These are phyloP conservation scores for Penicillium herquei DNA, from an alignment of 495 filamentous ascomycete genomes.

Conservation along the genomic window DNA sequence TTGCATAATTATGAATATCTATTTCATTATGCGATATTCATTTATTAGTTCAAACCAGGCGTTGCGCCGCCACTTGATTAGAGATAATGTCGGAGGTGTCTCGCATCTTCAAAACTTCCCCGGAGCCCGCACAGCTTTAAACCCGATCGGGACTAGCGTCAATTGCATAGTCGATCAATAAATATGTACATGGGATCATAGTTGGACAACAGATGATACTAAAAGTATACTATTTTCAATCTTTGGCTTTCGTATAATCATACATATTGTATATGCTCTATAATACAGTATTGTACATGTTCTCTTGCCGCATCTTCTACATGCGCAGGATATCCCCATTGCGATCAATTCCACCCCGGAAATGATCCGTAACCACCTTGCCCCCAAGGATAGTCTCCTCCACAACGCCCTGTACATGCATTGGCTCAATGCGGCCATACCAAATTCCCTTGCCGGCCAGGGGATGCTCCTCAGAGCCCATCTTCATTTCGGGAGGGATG, in stretches of 20 bases:
- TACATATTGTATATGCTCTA: not conserved
- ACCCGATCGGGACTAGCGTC: constrained; percentile 30
- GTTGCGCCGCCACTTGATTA: not conserved
- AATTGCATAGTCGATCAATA: not conserved
- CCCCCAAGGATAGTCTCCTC: constrained; percentile 74
- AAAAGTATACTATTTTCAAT: too few species aligned
- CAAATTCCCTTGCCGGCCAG: constrained; percentile 83
- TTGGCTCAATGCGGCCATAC: constrained; percentile 88
- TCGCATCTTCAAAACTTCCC: constrained; percentile 26
- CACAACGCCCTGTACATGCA: constrained; percentile 83
- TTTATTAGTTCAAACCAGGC: not conserved
- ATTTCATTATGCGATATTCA: constrained; percentile 13
- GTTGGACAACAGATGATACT: too few species aligned
- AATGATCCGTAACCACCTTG: constrained; percentile 72
- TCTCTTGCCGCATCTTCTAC: constrained; percentile 12
- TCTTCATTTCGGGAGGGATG: constrained; percentile 59
- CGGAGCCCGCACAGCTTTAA: constrained; percentile 17
- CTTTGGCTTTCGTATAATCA: not conserved
- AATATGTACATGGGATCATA: not conserved
- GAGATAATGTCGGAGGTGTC: constrained; percentile 1
- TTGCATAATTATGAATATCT: constrained; percentile 25
- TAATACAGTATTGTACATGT: constrained; percentile 19
- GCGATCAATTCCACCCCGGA: constrained; percentile 48
- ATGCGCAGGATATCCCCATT: constrained; percentile 40
- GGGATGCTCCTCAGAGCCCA: constrained; percentile 35